Percentiles rank a stretch among this genome's conserved stretches.
These are phyloP conservation scores for Eryngium alpinum DNA, from an alignment of 140 eudicot genomes.

Conservation along the genomic window DNA sequence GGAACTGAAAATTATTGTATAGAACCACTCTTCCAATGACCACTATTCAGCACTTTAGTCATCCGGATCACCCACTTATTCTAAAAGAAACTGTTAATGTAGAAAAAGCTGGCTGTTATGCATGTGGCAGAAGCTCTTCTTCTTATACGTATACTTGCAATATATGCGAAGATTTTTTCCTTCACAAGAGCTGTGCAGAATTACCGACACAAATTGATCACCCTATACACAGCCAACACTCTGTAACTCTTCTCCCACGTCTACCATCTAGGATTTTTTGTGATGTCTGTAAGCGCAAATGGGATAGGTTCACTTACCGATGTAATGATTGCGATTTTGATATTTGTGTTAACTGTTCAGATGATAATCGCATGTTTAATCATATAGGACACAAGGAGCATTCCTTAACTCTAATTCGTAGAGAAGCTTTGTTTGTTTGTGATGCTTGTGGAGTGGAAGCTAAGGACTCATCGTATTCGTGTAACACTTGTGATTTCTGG, in stretches of 20 bases:
- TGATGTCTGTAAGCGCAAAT: not conserved
- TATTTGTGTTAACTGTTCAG: not conserved
- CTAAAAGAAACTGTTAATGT: too few species aligned
- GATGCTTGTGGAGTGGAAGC: not conserved
- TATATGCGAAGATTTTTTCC: not conserved
- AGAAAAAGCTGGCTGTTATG: too few species aligned
- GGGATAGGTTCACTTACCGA: not conserved
- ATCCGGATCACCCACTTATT: too few species aligned
- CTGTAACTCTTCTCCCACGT: not conserved
- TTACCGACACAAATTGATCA: not conserved
- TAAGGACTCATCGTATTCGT: not conserved
- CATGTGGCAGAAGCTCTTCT: too few species aligned
- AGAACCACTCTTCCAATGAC: too few species aligned
- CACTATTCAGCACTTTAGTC: too few species aligned
- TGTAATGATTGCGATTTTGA: not conserved
- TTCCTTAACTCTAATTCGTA: not conserved
- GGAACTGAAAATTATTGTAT: too few species aligned
- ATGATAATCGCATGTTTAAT: not conserved
- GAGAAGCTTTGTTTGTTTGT: not conserved
- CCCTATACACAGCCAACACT: not conserved
- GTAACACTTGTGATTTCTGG: constrained; percentile 6
- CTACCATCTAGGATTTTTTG: not conserved
- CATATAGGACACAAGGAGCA: constrained; percentile 3
- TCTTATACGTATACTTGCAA: not conserved
- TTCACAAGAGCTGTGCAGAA: constrained; percentile 4